A percentile compares a stretch with the other conserved stretches of the same genome.
Conservation (phyloP, 495 filamentous ascomycete genomes). For the Penicillium bovifimosum region DNA sequence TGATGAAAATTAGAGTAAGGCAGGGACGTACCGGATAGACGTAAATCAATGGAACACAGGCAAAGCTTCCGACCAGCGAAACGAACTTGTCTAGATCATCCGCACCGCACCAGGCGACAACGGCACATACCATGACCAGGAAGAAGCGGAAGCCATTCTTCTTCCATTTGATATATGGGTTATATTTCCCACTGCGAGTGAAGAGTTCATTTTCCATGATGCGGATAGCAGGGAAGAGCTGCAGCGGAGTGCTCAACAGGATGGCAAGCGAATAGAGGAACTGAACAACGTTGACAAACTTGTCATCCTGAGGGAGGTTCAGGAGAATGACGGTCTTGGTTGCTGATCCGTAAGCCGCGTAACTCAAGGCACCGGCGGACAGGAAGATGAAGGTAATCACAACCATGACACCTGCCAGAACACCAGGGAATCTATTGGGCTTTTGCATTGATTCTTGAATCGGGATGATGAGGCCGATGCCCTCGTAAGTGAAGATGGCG, state of each 20-base stretch:
- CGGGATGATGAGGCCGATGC: slow-evolving; percentile 96
- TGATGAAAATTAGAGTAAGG: not conserved
- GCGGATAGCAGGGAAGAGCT: slow-evolving; percentile 94
- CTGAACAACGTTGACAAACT: slow-evolving; percentile 91
- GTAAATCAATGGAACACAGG: slow-evolving; percentile 94
- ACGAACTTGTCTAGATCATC: slow-evolving; percentile 97
- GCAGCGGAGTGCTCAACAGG: slow-evolving; percentile 84
- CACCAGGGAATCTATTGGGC: slow-evolving; percentile 78
- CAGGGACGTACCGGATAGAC: slow-evolving; percentile 79
- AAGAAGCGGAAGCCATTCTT: slow-evolving; percentile 96
- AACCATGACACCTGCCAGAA: slow-evolving; percentile 86
- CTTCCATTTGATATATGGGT: slow-evolving; percentile 95
- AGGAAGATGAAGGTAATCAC: slow-evolving; percentile 88
- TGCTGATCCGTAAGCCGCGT: slow-evolving; percentile 89
- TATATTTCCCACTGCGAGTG: slow-evolving; percentile 86
- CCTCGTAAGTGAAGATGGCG: slow-evolving; percentile 98
- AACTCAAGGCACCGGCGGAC: slow-evolving; percentile 85
- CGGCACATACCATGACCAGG: slow-evolving; percentile 76
- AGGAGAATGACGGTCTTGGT: slow-evolving; percentile 95
- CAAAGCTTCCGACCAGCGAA: slow-evolving; percentile 90
- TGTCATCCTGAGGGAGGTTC: slow-evolving; percentile 93
- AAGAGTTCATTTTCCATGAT: slow-evolving; percentile 65
- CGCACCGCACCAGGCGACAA: slow-evolving; percentile 87
- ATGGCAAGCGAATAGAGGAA: slow-evolving; percentile 94
- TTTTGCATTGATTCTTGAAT: slow-evolving; percentile 96